phyloP scores from a whole-genome alignment of 1,139 yeast species.

The Zygoascus sp. region DNA sequence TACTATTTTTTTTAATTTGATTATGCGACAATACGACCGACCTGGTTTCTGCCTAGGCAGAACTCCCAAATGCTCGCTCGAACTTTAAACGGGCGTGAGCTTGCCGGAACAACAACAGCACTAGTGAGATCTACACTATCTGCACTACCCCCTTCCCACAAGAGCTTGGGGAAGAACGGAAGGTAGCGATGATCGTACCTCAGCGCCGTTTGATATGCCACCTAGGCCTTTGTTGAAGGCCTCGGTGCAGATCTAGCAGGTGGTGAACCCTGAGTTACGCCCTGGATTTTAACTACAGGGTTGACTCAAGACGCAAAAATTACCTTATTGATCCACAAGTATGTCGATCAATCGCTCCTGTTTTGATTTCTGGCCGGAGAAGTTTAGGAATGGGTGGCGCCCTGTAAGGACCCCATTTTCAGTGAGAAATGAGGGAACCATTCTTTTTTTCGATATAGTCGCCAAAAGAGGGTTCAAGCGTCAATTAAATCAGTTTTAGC shows the following conservation, averaged over 20 bases:
- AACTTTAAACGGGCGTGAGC: not conserved
- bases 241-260: not conserved
- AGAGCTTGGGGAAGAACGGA: not conserved
- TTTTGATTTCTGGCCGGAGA: not conserved
- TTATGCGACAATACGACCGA: not conserved
- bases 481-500: too few relatives aligned
- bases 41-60: not conserved
- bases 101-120: not conserved
- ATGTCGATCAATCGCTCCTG: not conserved
- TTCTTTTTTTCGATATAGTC: too few relatives aligned
- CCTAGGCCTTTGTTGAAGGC: too few relatives aligned
- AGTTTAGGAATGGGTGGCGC: not conserved
- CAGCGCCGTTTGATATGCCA: too few relatives aligned
- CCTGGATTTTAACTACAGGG: not conserved
- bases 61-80: not conserved
- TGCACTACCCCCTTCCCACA: not conserved
- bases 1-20: not conserved
- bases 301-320: not conserved
- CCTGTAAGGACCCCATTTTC: not conserved
- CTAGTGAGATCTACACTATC: not conserved
- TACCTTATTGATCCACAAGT: not conserved
- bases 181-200: too few relatives aligned
- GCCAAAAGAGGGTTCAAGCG: not conserved
- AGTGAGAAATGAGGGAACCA: not conserved
- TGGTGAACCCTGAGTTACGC: constrained; percentile 1